Conservation (phyloP, 441 rosid species). For the Aleurites moluccanus region DNA sequence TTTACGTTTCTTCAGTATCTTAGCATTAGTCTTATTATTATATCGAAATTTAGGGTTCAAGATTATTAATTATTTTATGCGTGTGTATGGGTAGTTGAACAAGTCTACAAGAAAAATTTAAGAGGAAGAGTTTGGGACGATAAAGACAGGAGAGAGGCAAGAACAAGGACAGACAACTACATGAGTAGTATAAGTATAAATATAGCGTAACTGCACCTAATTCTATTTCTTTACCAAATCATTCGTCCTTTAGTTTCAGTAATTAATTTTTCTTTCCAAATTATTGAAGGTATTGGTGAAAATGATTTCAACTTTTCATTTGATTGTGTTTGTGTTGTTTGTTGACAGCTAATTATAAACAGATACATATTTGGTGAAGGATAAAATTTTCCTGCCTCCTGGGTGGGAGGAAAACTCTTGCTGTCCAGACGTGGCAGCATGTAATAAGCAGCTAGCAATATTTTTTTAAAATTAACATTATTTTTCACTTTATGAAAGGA, state of each 20-base stretch:
- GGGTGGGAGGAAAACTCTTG: too few relatives aligned
- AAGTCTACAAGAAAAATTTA: slow-evolving; percentile 13
- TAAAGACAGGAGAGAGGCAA: background rate
- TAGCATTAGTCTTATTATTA: too few relatives aligned
- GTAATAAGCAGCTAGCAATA: too few relatives aligned
- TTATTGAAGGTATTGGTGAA: slow-evolving; percentile 2
- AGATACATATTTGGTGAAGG: background rate
- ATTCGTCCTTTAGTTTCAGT: slow-evolving; percentile 30
- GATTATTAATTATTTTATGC: too few relatives aligned
- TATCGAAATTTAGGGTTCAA: too few relatives aligned
- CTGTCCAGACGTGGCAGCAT: too few relatives aligned
- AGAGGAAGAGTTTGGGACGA: slow-evolving; percentile 2
- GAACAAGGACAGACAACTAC: slow-evolving; percentile 35
- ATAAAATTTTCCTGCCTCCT: too few relatives aligned
- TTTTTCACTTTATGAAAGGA: too few relatives aligned
- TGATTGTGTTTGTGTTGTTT: background rate
- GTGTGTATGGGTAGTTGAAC: slow-evolving; percentile 1
- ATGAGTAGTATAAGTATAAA: slow-evolving; percentile 17
- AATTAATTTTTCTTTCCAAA: background rate
- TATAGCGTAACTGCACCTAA: background rate
- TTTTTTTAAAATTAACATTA: too few relatives aligned
- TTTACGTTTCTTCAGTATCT: too few relatives aligned
- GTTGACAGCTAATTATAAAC: background rate
- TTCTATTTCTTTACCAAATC: slow-evolving; percentile 44
- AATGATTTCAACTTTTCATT: background rate